phyloP scores from a whole-genome alignment of 441 rosid genomes.

The Francoa sonchifolia region DNA sequence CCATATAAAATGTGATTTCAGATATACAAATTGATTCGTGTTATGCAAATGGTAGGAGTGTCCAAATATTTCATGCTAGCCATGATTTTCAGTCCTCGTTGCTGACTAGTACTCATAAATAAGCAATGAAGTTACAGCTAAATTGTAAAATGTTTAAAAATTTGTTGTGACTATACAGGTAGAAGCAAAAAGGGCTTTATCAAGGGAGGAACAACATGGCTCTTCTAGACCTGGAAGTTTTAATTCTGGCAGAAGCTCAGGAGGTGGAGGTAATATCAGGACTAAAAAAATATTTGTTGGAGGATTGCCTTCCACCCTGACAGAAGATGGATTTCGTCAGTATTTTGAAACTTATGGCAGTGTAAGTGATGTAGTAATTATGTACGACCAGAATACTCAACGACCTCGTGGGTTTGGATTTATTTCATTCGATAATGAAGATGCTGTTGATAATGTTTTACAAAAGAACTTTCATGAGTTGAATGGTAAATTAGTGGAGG shows the following conservation, averaged over 20 bases:
- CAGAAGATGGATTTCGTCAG: conserved; percentile 24
- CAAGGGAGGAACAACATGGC: conserved; percentile 27
- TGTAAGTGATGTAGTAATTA: conserved; percentile 26
- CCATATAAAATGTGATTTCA: too few relatives aligned
- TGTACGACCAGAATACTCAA: conserved; percentile 31
- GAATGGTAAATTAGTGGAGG: conserved; percentile 29
- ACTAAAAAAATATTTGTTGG: conserved; percentile 32
- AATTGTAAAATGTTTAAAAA: too few relatives aligned
- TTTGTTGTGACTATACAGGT: conserved; percentile 17
- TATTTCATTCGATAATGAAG: conserved; percentile 27
- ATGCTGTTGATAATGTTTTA: conserved; percentile 26
- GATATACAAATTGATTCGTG: too few relatives aligned
- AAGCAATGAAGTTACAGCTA: too few relatives aligned
- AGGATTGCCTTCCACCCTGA: conserved; percentile 26
- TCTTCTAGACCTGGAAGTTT: conserved; percentile 20
- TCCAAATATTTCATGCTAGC: too few relatives aligned
- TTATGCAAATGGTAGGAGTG: too few relatives aligned
- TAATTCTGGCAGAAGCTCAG: conserved; percentile 18
- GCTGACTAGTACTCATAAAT: too few relatives aligned
- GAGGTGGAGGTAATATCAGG: conserved; percentile 19
- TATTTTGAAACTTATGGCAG: conserved; percentile 26
- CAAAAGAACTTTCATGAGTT: conserved; percentile 28
- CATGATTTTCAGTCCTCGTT: too few relatives aligned
- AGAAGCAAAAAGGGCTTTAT: conserved; percentile 29
- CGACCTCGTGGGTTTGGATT: conserved; percentile 34